A percentile compares a stretch with the other conserved stretches of the same genome.
phyloP scores from a whole-genome alignment of 2,329 filamentous ascomycete genomes.

The Hypoxylon sp. region DNA sequence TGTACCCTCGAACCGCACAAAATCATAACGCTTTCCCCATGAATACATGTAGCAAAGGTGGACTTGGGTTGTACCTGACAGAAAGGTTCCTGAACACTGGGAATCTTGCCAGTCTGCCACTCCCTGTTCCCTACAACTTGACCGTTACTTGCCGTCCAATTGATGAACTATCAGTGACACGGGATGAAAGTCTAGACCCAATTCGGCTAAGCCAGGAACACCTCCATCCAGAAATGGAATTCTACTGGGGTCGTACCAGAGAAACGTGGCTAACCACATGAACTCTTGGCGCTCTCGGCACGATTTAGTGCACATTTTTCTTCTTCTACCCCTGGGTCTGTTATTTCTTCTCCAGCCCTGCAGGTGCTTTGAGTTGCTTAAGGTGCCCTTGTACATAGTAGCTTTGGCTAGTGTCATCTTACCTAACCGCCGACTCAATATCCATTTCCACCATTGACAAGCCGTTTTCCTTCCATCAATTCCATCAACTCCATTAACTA shows the following conservation, averaged over 20 bases:
- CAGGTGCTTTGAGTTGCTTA: not conserved
- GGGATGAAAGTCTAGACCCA: slow-evolving; percentile 6
- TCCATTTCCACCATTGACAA: too few species aligned
- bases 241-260: slow-evolving; percentile 19
- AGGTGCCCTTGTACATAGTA: not conserved
- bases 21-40: too few species aligned
- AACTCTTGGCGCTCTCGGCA: not conserved
- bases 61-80: slow-evolving; percentile 7
- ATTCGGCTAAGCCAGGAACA: slow-evolving; percentile 11
- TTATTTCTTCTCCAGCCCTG: not conserved
- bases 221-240: slow-evolving; percentile 18
- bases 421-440: too few species aligned
- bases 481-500: too few species aligned
- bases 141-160: slow-evolving; percentile 18
- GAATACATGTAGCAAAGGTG: too few species aligned
- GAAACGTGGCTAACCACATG: slow-evolving; percentile 32
- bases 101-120: slow-evolving; percentile 24
- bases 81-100: slow-evolving; percentile 27
- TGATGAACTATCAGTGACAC: slow-evolving; percentile 14
- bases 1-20: too few species aligned
- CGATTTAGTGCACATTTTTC: not conserved
- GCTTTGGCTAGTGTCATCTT: too few species aligned
- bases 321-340: too few species aligned
- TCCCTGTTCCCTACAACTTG: slow-evolving; percentile 14
- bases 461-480: too few species aligned